Base-by-base conservation (phyloP, 2,329 filamentous ascomycete species). In the Xylariaceae sp. region DNA sequence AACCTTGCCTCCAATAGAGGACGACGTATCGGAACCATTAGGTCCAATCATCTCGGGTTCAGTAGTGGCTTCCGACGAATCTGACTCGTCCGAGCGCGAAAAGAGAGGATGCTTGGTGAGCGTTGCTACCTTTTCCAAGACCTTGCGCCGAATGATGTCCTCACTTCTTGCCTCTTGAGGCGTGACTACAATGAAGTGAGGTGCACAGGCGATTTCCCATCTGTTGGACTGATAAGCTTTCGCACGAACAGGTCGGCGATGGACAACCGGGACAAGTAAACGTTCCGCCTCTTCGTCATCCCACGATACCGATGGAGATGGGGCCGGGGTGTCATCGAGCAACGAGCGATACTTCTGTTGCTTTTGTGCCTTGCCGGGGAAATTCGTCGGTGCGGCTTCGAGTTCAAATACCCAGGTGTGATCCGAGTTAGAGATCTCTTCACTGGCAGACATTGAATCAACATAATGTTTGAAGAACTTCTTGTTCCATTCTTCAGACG, bases 381-480 rank as follows among this genome's bases (percentile, higher is more conserved):
- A 88, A 71, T 96, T 97, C 2, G 89, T 93, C 0, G 93, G 92
- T 6, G 81, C 78, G 3, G 82, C 77, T 61, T 96, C 91, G 6
- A 97, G 74, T 74, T 99, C 93, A 68, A 88, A 79, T 37, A 85
- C 88, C 34, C 91, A 82, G 9, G 83, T 84, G 51, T 89, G 78
- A 57, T 88, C 83, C 59, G 89, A 88, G 18, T 70, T 64, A 23
- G 78, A 74, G 56, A 97, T 92, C 52, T 87, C 84, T 58, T 96
- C 92, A 0, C 86, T 85, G 8, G 92, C 85, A 35, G 81, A 80
- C 6, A 73, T 71, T 3, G 76, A 77, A 68, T 97, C 89, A 23
- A 90, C 83, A 65, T 94, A 92, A 53, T 90, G 82, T 70, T 92
- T 93, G 78, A 92, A 97, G 73, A 97, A 92, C 67, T 88, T 91